A percentile compares a stretch with the other conserved stretches of the same genome.
Evolutionary conservation across 768 basidiomycete genomes (phyloP).

Genomic region (Lactarius deliciosus): DNA sequence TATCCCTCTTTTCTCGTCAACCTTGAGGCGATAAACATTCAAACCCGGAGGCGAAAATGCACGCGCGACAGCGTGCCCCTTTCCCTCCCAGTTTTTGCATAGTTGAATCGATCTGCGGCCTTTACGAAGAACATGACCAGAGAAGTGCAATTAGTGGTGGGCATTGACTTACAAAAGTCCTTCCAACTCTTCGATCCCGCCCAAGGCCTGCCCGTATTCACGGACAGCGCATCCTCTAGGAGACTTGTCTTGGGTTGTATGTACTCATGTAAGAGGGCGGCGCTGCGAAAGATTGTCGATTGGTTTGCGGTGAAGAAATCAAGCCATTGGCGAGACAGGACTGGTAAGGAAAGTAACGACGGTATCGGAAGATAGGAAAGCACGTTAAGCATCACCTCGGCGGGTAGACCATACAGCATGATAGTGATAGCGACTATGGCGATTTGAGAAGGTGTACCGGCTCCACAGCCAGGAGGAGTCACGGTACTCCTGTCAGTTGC

Average conservation of each 20-base stretch:
- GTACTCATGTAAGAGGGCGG: conserved; percentile 39
- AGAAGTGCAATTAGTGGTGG: neutral
- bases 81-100: conserved; percentile 55
- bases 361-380: conserved; percentile 50
- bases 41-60: conserved; percentile 38
- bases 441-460: no score
- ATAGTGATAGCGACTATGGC: conserved; percentile 23
- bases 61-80: conserved; percentile 43
- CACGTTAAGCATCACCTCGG: conserved; percentile 53
- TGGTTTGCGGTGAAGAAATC: conserved; percentile 50
- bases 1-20: conserved; percentile 61
- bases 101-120: conserved; percentile 48
- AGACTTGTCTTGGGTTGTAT: conserved; percentile 34
- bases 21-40: conserved; percentile 70
- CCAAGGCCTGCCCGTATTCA: conserved; percentile 40
- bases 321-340: conserved; percentile 21
- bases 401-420: conserved; percentile 47
- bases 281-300: conserved; percentile 53
- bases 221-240: conserved; percentile 34
- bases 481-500: no score
- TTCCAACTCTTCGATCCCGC: conserved; percentile 51
- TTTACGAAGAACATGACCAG: conserved; percentile 32
- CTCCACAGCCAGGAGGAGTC: no score
- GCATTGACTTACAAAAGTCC: conserved; percentile 51
- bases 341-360: conserved; percentile 39